These are phyloP conservation scores for Arthroderma sp. DNA, from an alignment of 2,329 filamentous ascomycete species.

Conservation along the genomic window DNA sequence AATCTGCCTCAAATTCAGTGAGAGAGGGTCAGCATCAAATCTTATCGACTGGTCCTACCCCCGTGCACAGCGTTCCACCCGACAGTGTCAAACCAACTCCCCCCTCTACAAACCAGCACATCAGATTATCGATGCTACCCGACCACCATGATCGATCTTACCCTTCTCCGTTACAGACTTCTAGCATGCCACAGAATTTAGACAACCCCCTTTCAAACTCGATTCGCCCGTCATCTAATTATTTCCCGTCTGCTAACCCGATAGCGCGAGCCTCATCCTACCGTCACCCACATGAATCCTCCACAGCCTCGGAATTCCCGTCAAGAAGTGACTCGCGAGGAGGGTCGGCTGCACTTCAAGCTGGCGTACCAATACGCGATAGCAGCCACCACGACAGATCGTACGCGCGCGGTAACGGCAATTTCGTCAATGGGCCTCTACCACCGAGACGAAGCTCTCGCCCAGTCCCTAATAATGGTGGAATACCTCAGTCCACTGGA, in stretches of 20 bases:
- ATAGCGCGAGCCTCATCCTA: slow-evolving; percentile 33
- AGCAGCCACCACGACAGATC: slow-evolving; percentile 54
- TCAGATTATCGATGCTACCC: not conserved
- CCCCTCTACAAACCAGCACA: not conserved
- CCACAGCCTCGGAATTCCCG: slow-evolving; percentile 42
- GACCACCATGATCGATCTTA: not conserved
- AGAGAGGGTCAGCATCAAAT: no score
- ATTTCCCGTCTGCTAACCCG: slow-evolving; percentile 27
- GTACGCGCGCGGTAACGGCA: slow-evolving; percentile 50
- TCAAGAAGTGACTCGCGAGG: slow-evolving; percentile 52
- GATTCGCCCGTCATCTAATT: slow-evolving; percentile 32
- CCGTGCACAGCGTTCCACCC: not conserved
- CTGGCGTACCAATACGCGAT: slow-evolving; percentile 53
- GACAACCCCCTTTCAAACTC: slow-evolving; percentile 18
- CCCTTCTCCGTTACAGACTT: not conserved
- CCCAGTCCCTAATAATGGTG: slow-evolving; percentile 40
- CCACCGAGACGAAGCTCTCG: slow-evolving; percentile 67
- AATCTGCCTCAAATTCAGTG: no score
- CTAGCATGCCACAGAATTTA: not conserved
- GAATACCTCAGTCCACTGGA: slow-evolving; percentile 22
- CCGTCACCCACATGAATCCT: slow-evolving; percentile 46
- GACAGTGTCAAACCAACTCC: not conserved
- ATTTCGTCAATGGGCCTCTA: slow-evolving; percentile 46
- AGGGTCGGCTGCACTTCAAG: slow-evolving; percentile 44
- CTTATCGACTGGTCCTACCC: no score